Conservation (phyloP, 257 asterid genomes). For the Nicotiana knightiana region DNA sequence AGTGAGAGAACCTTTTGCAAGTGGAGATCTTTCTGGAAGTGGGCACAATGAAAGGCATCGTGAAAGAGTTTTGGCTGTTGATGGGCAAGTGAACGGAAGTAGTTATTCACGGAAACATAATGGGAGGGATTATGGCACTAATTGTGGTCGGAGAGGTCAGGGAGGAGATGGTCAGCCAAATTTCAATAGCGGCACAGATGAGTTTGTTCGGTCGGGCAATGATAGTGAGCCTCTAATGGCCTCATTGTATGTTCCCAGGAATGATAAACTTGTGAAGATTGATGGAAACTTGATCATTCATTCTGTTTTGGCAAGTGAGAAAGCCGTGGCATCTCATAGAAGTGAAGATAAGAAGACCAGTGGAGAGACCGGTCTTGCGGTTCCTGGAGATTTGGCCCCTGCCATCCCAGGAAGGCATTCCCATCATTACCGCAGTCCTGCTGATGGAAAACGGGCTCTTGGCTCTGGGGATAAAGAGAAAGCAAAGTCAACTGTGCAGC, state of each 20-base stretch:
- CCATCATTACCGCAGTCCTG: background rate
- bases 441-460: background rate
- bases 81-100: conserved; percentile 25
- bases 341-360: conserved; percentile 15
- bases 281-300: conserved; percentile 77
- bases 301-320: conserved; percentile 69
- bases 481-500: conserved; percentile 45
- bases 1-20: conserved; percentile 39
- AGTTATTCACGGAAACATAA: conserved; percentile 23
- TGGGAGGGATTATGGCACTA: background rate
- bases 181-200: conserved; percentile 13
- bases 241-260: conserved; percentile 71
- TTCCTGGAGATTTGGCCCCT: conserved; percentile 43
- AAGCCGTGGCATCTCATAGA: conserved; percentile 52
- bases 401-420: conserved; percentile 33
- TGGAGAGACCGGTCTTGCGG: conserved; percentile 57
- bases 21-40: conserved; percentile 26
- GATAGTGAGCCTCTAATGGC: conserved; percentile 66
- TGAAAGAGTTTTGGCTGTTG: conserved; percentile 57
- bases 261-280: conserved; percentile 73
- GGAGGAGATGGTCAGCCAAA: conserved; percentile 27
- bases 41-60: conserved; percentile 37
- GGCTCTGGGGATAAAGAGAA: conserved; percentile 45
- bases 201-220: conserved; percentile 31
- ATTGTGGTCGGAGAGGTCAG: conserved; percentile 20